Evolutionary conservation across 2,329 filamentous ascomycete genomes (phyloP).

Genomic region (Sclerotinia trifoliorum): DNA sequence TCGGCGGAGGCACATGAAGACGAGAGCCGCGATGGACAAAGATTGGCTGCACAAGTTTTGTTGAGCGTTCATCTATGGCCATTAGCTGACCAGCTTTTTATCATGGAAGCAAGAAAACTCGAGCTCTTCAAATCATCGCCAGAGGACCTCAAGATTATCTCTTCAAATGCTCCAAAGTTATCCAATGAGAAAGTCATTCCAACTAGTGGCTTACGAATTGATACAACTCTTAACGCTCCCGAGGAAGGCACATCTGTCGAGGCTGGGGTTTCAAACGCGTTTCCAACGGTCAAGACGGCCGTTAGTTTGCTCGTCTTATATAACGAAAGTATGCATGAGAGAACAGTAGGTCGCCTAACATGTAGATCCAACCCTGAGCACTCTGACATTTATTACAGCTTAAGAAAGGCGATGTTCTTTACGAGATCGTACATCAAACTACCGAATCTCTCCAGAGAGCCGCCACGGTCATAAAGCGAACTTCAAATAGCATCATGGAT

Average conservation of each 20-base stretch:
- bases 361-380: conserved; percentile 1
- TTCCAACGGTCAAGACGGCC: conserved; percentile 57
- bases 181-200: conserved; percentile 2
- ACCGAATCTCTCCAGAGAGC: conserved; percentile 79
- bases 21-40: conserved; percentile 34
- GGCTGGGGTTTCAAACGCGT: conserved; percentile 55
- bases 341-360: conserved; percentile 34
- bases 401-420: conserved; percentile 56
- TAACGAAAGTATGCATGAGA: conserved; percentile 44
- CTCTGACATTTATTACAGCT: conserved; percentile 29
- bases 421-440: conserved; percentile 85
- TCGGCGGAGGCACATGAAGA: conserved; percentile 32
- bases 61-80: conserved; percentile 38
- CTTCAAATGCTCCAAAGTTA: background rate
- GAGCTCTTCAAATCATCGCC: conserved; percentile 36
- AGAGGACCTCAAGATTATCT: conserved; percentile 33
- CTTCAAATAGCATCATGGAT: conserved; percentile 60
- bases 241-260: conserved; percentile 58
- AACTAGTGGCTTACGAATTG: conserved; percentile 19
- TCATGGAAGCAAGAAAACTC: conserved; percentile 37
- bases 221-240: conserved; percentile 39
- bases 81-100: conserved; percentile 36
- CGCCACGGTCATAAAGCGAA: conserved; percentile 66
- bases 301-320: conserved; percentile 60
- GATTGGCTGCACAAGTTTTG: conserved; percentile 33